Percentiles rank a stretch among this genome's conserved stretches.
Evolutionary conservation across 306 rosid genomes (phyloP).

Genomic region (Quercus agrifolia): DNA sequence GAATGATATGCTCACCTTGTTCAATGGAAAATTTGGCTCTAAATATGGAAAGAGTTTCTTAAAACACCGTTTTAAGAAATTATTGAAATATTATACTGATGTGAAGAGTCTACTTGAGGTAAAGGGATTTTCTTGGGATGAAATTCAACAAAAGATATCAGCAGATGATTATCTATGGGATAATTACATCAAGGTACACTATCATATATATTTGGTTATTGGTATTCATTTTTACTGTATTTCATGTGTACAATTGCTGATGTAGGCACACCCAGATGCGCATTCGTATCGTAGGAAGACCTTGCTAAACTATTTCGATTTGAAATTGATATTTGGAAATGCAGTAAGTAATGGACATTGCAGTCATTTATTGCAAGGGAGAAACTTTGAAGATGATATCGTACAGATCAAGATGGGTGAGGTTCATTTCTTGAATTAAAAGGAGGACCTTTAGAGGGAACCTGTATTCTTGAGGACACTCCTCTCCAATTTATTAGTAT

Average conservation of each 20-base stretch:
- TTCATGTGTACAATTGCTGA: conserved; percentile 21
- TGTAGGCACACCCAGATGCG: conserved; percentile 52
- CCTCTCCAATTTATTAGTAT: not conserved
- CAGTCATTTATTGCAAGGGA: conserved; percentile 28
- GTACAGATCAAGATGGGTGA: conserved; percentile 19
- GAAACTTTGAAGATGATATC: conserved; percentile 19
- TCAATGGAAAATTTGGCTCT: too few species aligned
- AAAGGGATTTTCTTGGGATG: conserved; percentile 51
- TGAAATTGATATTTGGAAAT: conserved; percentile 42
- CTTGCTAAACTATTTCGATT: conserved; percentile 39
- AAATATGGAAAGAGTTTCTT: not conserved
- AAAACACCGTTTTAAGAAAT: conserved; percentile 35
- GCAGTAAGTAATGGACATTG: conserved; percentile 30
- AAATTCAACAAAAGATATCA: conserved; percentile 39
- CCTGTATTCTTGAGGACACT: not conserved
- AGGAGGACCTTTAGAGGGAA: not conserved
- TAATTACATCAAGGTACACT: conserved; percentile 39
- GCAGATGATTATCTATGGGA: conserved; percentile 49
- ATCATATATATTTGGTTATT: conserved; percentile 1
- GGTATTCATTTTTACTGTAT: not conserved
- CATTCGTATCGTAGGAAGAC: conserved; percentile 38
- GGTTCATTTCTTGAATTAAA: not conserved
- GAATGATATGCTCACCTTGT: too few species aligned
- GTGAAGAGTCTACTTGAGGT: conserved; percentile 36
- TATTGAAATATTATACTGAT: conserved; percentile 37